phyloP scores from a whole-genome alignment of 2,329 filamentous ascomycete species.

The Leptographium lundbergii region DNA sequence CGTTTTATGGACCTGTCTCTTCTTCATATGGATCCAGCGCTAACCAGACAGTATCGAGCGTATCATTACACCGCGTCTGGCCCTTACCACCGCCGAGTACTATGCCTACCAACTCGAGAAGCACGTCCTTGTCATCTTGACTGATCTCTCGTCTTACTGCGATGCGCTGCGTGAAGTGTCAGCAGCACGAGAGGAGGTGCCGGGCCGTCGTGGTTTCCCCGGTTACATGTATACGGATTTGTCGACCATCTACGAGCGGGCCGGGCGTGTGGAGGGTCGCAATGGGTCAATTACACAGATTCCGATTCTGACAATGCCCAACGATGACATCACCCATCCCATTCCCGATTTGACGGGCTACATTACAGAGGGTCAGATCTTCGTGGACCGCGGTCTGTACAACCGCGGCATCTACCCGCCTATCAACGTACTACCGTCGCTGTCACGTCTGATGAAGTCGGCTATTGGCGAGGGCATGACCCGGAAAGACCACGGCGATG shows the following conservation, averaged over 20 bases:
- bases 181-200: conserved; percentile 94
- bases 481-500: conserved; percentile 91
- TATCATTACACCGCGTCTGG: conserved; percentile 98
- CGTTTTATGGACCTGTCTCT: neutral
- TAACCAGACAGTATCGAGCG: conserved; percentile 66
- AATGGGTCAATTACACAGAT: conserved; percentile 99
- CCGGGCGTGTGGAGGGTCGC: conserved; percentile 89
- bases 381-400: conserved; percentile 81
- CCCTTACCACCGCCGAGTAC: conserved; percentile 96
- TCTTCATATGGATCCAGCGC: neutral
- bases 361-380: conserved; percentile 98
- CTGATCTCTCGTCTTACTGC: conserved; percentile 95
- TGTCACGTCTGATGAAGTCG: conserved; percentile 99
- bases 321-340: conserved; percentile 98
- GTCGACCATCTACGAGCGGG: conserved; percentile 98
- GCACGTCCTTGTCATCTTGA: conserved; percentile 97
- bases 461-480: conserved; percentile 97
- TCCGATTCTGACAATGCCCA: conserved; percentile 97
- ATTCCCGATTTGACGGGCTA: conserved; percentile 98
- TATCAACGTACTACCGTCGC: conserved; percentile 94
- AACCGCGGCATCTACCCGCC: conserved; percentile 98
- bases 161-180: conserved; percentile 98
- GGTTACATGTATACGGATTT: conserved; percentile 99
- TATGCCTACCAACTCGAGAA: conserved; percentile 99
- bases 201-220: conserved; percentile 96